Percentiles rank a stretch among this genome's conserved stretches.
Evolutionary conservation across 116 monocot genomes (phyloP).

Genomic region (Trichopus zeylanicus): DNA sequence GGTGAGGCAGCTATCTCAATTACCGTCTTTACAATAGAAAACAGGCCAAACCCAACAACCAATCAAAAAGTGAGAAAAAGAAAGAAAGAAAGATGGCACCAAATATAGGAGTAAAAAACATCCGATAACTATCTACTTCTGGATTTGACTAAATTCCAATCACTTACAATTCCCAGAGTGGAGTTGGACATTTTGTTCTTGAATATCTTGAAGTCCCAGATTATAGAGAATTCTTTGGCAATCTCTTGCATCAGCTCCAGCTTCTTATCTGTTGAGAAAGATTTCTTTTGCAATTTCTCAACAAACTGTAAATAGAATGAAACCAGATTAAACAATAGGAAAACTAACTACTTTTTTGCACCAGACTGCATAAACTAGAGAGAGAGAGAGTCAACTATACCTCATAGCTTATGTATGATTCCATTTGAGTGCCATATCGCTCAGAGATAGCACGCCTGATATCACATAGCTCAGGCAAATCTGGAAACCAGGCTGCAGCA

Average conservation of each 20-base stretch:
- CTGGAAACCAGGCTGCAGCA: slow-evolving; percentile 48
- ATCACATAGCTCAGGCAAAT: slow-evolving; percentile 44
- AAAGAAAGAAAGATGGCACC: too few species aligned
- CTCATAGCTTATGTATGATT: slow-evolving; percentile 28
- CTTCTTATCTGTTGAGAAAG: slow-evolving; percentile 31
- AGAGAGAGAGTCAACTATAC: slow-evolving; percentile 10
- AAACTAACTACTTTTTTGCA: too few species aligned
- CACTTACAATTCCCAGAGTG: background rate
- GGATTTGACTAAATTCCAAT: too few species aligned
- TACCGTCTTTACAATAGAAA: background rate
- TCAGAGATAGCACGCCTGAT: slow-evolving; percentile 23
- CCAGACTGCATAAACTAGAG: background rate
- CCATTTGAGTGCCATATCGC: slow-evolving; percentile 25
- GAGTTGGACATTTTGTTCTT: slow-evolving; percentile 1
- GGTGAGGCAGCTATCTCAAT: too few species aligned
- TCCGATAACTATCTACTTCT: too few species aligned
- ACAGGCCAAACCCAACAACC: background rate
- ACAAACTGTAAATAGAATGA: slow-evolving; percentile 31
- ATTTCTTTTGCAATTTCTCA: slow-evolving; percentile 26
- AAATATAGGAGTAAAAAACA: too few species aligned
- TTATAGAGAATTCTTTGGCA: slow-evolving; percentile 24
- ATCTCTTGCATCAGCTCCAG: slow-evolving; percentile 30
- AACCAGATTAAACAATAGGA: too few species aligned
- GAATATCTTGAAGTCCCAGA: slow-evolving; percentile 17
- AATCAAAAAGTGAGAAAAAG: background rate